Base-by-base conservation (phyloP, 2,329 filamentous ascomycete species). In the Sclerotinia glacialis region DNA sequence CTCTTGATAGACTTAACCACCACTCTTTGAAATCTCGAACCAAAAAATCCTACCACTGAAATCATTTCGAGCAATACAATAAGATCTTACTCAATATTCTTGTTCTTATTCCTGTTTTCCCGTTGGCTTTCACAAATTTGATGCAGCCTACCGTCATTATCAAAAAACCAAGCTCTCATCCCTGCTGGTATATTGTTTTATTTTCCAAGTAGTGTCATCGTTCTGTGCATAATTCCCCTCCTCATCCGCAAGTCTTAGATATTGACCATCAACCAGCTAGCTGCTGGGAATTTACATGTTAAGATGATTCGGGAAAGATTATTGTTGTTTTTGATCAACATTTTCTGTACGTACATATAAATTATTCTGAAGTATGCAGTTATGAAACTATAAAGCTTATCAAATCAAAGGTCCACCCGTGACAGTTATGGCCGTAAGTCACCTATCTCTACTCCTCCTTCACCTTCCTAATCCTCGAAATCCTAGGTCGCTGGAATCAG, bases 281-380 rank as follows among this genome's bases (percentile, higher is more conserved):
- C 59, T 9, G n/a, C 12, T 31, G 16, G 16, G 1, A n/a, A 12
- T 7, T 31, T 40, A 28, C 26, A 50, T 16, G 42, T 53, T 34
- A 59, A 64, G 21, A 67, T 65, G 59, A 69, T 72, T 34, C 21
- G 64, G 5, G 68, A 71, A 62, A 65, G 68, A 55, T 26, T 69
- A n/a, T 23, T 64, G 26, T 59, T 72, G 11, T 65, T 65, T 31
- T 37, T 62, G 21, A 72, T 73, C 53, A 74, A 72, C 50, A 67
- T 72, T 6, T 73, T 74, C 68, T 70, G 71, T 71, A 56, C 12
- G 68, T 40, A 11, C n/a, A 28, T 37, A n/a, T n/a, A 16, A 26
- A 18, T n/a, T 26, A 23, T 47, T 14, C 5, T 34, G n/a, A 21
- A 12, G 8, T 23, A 60, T 6, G 4, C 7, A 23, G 8, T 37